These are phyloP conservation scores for Musa schizocarpa DNA, from an alignment of 176 grass and related monocot genomes.

Conservation along the genomic window DNA sequence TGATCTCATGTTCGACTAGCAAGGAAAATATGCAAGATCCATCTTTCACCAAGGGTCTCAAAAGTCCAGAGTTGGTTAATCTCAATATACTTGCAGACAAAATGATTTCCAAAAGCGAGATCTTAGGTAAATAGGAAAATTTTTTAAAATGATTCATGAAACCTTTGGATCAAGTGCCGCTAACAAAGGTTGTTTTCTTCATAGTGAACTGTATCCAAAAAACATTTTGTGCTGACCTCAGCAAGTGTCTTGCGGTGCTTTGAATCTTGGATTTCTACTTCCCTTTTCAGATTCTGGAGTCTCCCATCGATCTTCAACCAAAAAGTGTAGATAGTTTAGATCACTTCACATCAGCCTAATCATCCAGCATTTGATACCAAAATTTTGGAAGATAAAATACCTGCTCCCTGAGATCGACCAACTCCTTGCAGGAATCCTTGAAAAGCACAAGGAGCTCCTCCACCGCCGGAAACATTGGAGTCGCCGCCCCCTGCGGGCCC, in stretches of 20 bases:
- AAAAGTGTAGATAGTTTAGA: conserved; percentile 8
- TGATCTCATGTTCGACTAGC: background rate
- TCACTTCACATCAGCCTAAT: background rate
- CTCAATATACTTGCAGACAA: background rate
- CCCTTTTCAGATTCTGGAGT: conserved; percentile 91
- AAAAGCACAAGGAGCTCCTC: conserved; percentile 82
- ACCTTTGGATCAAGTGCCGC: background rate
- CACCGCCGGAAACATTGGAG: conserved; percentile 76
- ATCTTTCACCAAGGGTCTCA: background rate
- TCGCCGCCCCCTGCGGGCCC: conserved; percentile 26
- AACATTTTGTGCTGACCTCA: conserved; percentile 41
- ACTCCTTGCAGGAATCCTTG: conserved; percentile 98
- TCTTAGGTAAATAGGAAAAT: background rate
- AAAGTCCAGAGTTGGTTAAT: background rate
- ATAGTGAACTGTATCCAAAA: background rate
- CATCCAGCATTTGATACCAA: background rate
- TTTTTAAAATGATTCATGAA: no score
- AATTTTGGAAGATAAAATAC: conserved; percentile 21
- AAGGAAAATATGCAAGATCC: background rate
- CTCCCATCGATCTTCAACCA: conserved; percentile 68
- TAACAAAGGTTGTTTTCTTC: background rate
- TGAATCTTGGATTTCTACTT: conserved; percentile 69
- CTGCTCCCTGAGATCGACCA: conserved; percentile 83
- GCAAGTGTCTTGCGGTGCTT: conserved; percentile 92
- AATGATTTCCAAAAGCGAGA: background rate